A percentile compares a stretch with the other conserved stretches of the same genome.
Evolutionary conservation across 2,329 filamentous ascomycete genomes (phyloP).

Genomic region (Tolypocladium cylindrosporum): DNA sequence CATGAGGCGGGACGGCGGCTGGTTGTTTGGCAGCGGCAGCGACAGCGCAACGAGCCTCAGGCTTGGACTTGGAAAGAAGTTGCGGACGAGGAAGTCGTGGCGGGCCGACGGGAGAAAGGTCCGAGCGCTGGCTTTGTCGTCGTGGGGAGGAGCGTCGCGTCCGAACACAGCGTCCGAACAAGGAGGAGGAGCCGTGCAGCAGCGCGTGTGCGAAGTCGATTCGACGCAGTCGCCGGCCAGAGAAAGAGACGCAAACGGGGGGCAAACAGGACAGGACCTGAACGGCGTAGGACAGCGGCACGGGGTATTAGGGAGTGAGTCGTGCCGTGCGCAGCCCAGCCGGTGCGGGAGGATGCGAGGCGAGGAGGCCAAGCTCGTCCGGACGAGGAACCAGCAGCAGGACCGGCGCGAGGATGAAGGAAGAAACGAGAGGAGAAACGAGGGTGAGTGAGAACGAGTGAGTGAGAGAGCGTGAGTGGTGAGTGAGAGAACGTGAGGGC

Average conservation of each 20-base stretch:
- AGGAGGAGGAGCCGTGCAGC: background rate
- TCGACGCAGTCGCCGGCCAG: background rate
- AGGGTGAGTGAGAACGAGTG: background rate
- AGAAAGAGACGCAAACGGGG: background rate
- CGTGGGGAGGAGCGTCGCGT: background rate
- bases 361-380: background rate
- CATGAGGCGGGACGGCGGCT: background rate
- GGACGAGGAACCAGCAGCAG: background rate
- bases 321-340: background rate
- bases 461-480: background rate
- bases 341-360: background rate
- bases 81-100: background rate
- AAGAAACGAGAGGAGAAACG: background rate
- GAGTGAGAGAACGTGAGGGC: background rate
- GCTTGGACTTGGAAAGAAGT: background rate
- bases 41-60: background rate
- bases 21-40: background rate
- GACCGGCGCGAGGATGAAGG: background rate
- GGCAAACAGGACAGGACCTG: background rate
- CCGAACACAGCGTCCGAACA: background rate
- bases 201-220: background rate
- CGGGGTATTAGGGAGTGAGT: background rate
- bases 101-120: background rate
- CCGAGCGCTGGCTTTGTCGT: background rate
- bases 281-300: background rate